Evolutionary conservation across 2,329 filamentous ascomycete species (phyloP).

Genomic region (Dactylellina parvicollis): DNA sequence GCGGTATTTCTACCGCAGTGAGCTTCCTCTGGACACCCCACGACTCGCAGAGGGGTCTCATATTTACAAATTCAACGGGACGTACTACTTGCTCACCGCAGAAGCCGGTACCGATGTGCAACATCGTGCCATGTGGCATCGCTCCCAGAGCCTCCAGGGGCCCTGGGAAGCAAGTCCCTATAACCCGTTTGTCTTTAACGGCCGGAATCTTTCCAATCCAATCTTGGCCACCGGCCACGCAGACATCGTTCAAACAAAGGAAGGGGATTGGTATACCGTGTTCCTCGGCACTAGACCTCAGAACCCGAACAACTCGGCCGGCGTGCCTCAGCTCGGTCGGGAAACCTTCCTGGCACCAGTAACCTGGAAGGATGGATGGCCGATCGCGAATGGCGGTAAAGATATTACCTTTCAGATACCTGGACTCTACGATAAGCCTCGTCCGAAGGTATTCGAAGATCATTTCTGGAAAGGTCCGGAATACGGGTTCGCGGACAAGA

Average conservation of each 20-base stretch:
- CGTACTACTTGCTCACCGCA: constrained; percentile 71
- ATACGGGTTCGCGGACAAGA: constrained; percentile 57
- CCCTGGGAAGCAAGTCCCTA: constrained; percentile 71
- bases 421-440: constrained; percentile 57
- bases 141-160: constrained; percentile 66
- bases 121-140: constrained; percentile 71
- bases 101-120: constrained; percentile 71
- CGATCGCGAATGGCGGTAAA: constrained; percentile 65
- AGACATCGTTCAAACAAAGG: constrained; percentile 64
- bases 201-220: constrained; percentile 57
- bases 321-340: constrained; percentile 59
- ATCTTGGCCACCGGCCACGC: constrained; percentile 66
- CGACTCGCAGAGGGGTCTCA: constrained; percentile 69
- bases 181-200: constrained; percentile 68
- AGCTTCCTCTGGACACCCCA: constrained; percentile 51
- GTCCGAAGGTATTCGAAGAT: constrained; percentile 59
- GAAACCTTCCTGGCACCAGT: constrained; percentile 67
- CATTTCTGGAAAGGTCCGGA: constrained; percentile 59
- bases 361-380: constrained; percentile 66
- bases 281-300: constrained; percentile 59
- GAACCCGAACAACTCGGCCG: constrained; percentile 53
- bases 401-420: constrained; percentile 63
- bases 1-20: constrained; percentile 59
- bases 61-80: constrained; percentile 69
- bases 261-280: constrained; percentile 66